These are phyloP conservation scores for Sonneratia caseolaris DNA, from an alignment of 345 rosid species.

Conservation along the genomic window DNA sequence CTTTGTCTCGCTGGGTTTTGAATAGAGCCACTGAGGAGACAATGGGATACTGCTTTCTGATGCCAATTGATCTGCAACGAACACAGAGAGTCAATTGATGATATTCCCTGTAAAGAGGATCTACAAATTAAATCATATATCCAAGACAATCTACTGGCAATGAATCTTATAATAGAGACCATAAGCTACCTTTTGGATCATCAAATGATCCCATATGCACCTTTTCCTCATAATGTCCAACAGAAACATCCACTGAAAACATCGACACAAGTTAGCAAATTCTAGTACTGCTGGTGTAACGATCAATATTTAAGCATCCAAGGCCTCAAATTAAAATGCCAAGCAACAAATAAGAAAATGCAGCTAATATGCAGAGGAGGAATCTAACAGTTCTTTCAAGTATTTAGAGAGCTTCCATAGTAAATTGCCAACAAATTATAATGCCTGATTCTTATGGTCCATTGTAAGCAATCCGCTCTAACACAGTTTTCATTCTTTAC, in stretches of 20 bases:
- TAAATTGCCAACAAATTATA: neutral
- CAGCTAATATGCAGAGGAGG: neutral
- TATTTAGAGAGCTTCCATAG: neutral
- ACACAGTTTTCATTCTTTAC: neutral
- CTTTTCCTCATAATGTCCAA: slow-evolving; percentile 37
- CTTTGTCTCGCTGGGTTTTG: slow-evolving; percentile 59
- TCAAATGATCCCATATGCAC: slow-evolving; percentile 21
- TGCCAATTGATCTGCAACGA: slow-evolving; percentile 47
- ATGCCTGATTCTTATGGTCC: neutral
- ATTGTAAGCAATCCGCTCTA: neutral
- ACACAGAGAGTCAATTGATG: neutral
- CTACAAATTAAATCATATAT: neutral
- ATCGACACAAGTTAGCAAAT: neutral
- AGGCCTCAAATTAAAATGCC: neutral
- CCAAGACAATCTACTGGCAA: neutral
- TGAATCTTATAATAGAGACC: neutral
- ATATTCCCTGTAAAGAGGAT: too few relatives aligned
- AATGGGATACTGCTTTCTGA: slow-evolving; percentile 79
- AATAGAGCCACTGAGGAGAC: slow-evolving; percentile 94
- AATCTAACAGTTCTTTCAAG: neutral
- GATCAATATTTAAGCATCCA: neutral
- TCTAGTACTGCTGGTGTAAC: neutral
- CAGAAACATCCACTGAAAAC: slow-evolving; percentile 27
- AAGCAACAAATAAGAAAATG: neutral
- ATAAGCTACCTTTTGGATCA: slow-evolving; percentile 38